phyloP scores from a whole-genome alignment of 1,284 basidiomycete species.

The Violaceomyces palustris region DNA sequence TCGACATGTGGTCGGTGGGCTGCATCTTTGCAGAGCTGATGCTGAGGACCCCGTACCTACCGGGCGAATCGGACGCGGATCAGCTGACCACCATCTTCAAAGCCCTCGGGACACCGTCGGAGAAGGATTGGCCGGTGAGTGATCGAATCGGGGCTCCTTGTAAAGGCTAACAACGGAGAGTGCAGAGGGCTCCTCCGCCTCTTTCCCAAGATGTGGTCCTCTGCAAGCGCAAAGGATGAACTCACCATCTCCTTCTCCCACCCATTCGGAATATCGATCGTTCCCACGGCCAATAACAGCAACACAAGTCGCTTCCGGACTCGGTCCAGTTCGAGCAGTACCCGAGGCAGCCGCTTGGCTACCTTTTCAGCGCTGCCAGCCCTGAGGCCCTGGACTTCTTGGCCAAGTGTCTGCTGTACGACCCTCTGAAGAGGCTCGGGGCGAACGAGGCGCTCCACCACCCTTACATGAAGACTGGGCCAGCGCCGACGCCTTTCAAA shows the following conservation, averaged over 20 bases:
- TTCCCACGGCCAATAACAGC: too few species aligned
- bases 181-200: too few species aligned
- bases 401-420: slow-evolving; percentile 72
- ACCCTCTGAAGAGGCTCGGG: slow-evolving; percentile 75
- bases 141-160: too few species aligned
- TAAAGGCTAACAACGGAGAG: too few species aligned
- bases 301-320: slow-evolving; percentile 61
- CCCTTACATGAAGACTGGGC: slow-evolving; percentile 38
- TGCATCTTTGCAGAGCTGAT: slow-evolving; percentile 95
- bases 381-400: slow-evolving; percentile 81
- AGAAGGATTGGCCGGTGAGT: slow-evolving; percentile 89
- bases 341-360: slow-evolving; percentile 72
- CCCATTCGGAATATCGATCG: slow-evolving; percentile 1
- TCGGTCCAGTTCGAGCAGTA: slow-evolving; percentile 55
- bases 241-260: too few species aligned
- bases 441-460: slow-evolving; percentile 56
- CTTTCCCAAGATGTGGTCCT: too few species aligned
- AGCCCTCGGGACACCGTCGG: slow-evolving; percentile 88
- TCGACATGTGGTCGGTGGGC: slow-evolving; percentile 91
- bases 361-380: slow-evolving; percentile 84
- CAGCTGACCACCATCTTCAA: slow-evolving; percentile 91
- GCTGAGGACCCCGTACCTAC: slow-evolving; percentile 86
- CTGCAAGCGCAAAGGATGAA: too few species aligned
- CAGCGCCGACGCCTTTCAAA: slow-evolving; percentile 35
- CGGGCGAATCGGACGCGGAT: slow-evolving; percentile 91